Conservation (phyloP, 148 eudicot genomes). For the Camellia granthamiana region DNA sequence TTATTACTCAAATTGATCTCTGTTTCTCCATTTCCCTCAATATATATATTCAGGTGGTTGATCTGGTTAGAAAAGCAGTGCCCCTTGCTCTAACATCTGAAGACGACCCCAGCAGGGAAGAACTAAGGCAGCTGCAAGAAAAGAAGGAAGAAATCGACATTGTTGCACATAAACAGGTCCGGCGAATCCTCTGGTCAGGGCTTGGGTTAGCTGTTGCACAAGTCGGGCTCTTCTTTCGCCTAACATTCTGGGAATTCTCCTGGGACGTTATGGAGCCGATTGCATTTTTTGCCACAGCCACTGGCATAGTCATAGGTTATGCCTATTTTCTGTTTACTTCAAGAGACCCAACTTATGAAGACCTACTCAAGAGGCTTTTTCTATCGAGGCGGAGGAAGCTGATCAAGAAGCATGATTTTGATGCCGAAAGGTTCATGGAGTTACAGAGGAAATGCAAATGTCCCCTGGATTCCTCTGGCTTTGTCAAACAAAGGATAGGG, state of each 20-base stretch:
- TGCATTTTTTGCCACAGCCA: conserved; percentile 71
- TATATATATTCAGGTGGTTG: conserved; percentile 59
- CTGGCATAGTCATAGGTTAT: conserved; percentile 74
- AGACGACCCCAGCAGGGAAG: conserved; percentile 76
- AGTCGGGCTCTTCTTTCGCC: conserved; percentile 80
- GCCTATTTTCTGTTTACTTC: conserved; percentile 82
- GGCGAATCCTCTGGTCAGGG: conserved; percentile 79
- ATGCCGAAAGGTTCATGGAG: conserved; percentile 55
- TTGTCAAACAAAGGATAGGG: conserved; percentile 31
- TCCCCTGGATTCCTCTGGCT: conserved; percentile 37
- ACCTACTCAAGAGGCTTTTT: conserved; percentile 75
- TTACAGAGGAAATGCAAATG: conserved; percentile 56
- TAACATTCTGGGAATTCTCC: conserved; percentile 95
- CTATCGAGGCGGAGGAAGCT: conserved; percentile 84
- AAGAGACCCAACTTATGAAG: conserved; percentile 80
- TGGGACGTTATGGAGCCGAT: conserved; percentile 99
- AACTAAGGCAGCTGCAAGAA: conserved; percentile 58
- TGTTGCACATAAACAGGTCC: conserved; percentile 84
- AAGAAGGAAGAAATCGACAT: conserved; percentile 65
- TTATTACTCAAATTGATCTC: background rate
- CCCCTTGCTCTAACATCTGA: conserved; percentile 85
- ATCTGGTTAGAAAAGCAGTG: conserved; percentile 77
- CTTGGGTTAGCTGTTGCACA: conserved; percentile 57
- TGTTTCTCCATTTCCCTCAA: background rate
- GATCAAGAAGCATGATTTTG: conserved; percentile 69